These are phyloP conservation scores for Saturnispora sekii DNA, from an alignment of 805 yeast species.

Conservation along the genomic window DNA sequence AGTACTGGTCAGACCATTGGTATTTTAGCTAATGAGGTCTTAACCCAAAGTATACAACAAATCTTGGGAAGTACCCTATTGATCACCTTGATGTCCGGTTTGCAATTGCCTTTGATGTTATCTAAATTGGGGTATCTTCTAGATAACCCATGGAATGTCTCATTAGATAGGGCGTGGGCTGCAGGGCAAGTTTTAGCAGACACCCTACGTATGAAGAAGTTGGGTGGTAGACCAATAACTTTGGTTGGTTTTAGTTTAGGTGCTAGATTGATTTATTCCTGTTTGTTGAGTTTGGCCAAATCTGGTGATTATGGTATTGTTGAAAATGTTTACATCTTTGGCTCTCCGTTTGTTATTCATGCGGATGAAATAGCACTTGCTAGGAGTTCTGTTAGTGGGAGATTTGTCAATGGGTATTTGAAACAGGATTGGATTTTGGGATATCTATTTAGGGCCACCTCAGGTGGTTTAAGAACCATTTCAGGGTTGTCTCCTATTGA, in stretches of 20 bases:
- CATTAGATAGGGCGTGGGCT: conserved; percentile 93
- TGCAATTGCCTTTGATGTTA: conserved; percentile 86
- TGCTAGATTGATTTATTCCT: conserved; percentile 83
- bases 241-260: conserved; percentile 91
- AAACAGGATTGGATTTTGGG: conserved; percentile 95
- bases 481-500: conserved; percentile 81
- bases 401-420: conserved; percentile 84
- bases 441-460: conserved; percentile 87
- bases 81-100: conserved; percentile 83
- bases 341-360: conserved; percentile 77
- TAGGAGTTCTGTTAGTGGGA: conserved; percentile 80
- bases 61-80: conserved; percentile 85
- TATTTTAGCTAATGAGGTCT: conserved; percentile 87
- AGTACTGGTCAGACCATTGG: conserved; percentile 95
- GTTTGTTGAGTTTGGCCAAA: conserved; percentile 76
- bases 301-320: conserved; percentile 81
- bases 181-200: conserved; percentile 91
- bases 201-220: conserved; percentile 72
- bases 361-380: conserved; percentile 70
- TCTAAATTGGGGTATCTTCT: conserved; percentile 81
- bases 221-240: conserved; percentile 89
- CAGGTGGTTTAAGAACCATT: conserved; percentile 87
- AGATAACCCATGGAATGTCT: conserved; percentile 98
- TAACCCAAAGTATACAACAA: conserved; percentile 90
- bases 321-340: conserved; percentile 81